A percentile compares a stretch with the other conserved stretches of the same genome.
These are phyloP conservation scores for Kockiozyma suomiensis DNA, from an alignment of 805 yeast species.

Conservation along the genomic window DNA sequence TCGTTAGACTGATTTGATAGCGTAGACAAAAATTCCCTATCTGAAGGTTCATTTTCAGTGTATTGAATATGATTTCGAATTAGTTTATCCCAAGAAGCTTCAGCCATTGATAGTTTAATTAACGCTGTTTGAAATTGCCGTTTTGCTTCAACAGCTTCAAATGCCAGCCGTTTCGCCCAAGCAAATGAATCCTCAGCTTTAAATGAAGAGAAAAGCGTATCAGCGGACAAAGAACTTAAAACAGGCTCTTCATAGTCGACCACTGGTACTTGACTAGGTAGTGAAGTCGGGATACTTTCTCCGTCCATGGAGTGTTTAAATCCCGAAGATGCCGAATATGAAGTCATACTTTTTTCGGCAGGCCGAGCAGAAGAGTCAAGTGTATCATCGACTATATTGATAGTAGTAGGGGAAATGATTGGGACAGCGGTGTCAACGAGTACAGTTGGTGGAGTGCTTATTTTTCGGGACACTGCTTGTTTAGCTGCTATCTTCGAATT, in stretches of 20 bases:
- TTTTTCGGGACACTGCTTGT: too few species aligned
- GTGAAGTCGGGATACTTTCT: background rate
- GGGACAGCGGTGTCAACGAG: too few species aligned
- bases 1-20: background rate
- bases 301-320: background rate
- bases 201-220: background rate
- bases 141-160: conserved; percentile 13
- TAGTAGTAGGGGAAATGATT: too few species aligned
- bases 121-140: conserved; percentile 8
- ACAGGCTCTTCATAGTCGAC: too few species aligned
- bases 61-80: background rate
- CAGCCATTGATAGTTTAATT: conserved; percentile 1
- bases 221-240: background rate
- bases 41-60: background rate
- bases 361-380: too few species aligned
- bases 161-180: conserved; percentile 22
- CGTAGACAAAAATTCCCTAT: too few species aligned
- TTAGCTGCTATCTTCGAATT: too few species aligned
- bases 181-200: conserved; percentile 3
- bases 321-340: background rate
- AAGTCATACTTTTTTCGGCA: background rate
- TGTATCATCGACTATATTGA: too few species aligned
- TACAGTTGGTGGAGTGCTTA: too few species aligned
- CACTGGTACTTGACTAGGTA: background rate
- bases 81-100: background rate